Conservation (phyloP, 768 basidiomycete species). For the Russula virescens region DNA sequence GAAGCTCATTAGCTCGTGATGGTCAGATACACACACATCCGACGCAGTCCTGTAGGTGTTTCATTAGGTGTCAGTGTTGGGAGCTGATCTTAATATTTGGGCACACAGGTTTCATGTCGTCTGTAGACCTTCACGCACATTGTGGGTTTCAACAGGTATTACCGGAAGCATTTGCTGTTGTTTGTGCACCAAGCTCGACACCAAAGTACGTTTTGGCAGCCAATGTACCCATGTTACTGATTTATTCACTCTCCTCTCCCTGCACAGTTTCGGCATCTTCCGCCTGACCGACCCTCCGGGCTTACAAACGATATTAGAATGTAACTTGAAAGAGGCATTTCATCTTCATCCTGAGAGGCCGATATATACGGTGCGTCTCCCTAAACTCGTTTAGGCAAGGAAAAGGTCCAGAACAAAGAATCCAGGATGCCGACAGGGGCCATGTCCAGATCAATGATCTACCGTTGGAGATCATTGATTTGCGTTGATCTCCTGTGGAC, state of each 20-base stretch:
- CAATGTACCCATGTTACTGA: background rate
- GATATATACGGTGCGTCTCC: conserved; percentile 67
- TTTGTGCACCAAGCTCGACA: conserved; percentile 75
- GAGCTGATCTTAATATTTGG: conserved; percentile 6
- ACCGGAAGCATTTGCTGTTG: conserved; percentile 88
- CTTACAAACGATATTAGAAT: conserved; percentile 61
- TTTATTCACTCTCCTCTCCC: too few species aligned
- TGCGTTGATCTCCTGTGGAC: conserved; percentile 38
- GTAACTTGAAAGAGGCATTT: conserved; percentile 68
- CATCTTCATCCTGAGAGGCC: conserved; percentile 81
- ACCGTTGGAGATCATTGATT: conserved; percentile 52
- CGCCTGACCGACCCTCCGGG: conserved; percentile 78
- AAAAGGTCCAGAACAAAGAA: background rate
- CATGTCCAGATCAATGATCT: conserved; percentile 76
- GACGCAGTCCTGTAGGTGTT: conserved; percentile 68
- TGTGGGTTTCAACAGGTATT: conserved; percentile 85
- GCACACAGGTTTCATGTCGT: conserved; percentile 79
- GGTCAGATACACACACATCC: conserved; percentile 87
- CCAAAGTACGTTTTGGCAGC: conserved; percentile 51
- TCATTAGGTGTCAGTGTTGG: background rate
- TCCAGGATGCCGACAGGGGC: conserved; percentile 70
- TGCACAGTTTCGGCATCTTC: conserved; percentile 74
- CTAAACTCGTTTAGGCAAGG: background rate
- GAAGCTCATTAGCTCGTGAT: conserved; percentile 2
- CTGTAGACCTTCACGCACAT: conserved; percentile 91